Evolutionary conservation across 2,329 filamentous ascomycete species (phyloP).

Genomic region (Helminthosporium solani): DNA sequence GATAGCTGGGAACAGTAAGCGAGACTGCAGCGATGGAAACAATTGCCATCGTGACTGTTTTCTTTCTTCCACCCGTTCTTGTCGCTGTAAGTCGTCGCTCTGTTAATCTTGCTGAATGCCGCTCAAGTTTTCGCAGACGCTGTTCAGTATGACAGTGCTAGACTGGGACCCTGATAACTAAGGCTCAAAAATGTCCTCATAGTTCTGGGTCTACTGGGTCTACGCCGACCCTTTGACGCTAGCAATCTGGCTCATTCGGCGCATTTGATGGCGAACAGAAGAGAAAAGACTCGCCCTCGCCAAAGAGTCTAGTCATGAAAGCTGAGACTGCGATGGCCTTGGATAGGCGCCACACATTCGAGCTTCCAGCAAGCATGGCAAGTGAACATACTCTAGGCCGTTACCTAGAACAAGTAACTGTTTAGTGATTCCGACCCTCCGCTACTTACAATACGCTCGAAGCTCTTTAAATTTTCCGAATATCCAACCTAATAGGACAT

Average conservation of each 20-base stretch:
- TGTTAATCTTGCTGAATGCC: background rate
- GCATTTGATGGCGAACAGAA: constrained; percentile 2
- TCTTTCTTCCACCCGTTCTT: constrained; percentile 47
- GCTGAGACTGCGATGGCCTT: background rate
- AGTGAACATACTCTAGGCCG: too few relatives aligned
- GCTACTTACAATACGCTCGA: too few relatives aligned
- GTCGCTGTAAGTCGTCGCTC: constrained; percentile 28
- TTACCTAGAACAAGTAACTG: too few relatives aligned
- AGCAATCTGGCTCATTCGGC: background rate
- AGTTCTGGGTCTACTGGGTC: constrained; percentile 18
- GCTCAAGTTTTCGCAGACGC: background rate
- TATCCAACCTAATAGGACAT: too few relatives aligned
- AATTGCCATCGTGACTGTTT: constrained; percentile 44
- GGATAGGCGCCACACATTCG: too few relatives aligned
- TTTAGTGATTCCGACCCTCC: too few relatives aligned
- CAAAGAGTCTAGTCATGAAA: background rate
- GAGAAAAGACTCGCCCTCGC: background rate
- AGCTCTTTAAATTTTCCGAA: too few relatives aligned
- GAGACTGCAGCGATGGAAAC: constrained; percentile 42
- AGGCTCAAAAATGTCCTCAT: background rate
- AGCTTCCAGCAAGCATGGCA: too few relatives aligned
- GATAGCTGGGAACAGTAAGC: constrained; percentile 18
- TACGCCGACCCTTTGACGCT: constrained; percentile 2
- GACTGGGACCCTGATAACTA: constrained; percentile 5
- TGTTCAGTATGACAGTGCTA: constrained; percentile 14